These are phyloP conservation scores for Zymoseptoria passerinii DNA, from an alignment of 2,329 filamentous ascomycete genomes.

Conservation along the genomic window DNA sequence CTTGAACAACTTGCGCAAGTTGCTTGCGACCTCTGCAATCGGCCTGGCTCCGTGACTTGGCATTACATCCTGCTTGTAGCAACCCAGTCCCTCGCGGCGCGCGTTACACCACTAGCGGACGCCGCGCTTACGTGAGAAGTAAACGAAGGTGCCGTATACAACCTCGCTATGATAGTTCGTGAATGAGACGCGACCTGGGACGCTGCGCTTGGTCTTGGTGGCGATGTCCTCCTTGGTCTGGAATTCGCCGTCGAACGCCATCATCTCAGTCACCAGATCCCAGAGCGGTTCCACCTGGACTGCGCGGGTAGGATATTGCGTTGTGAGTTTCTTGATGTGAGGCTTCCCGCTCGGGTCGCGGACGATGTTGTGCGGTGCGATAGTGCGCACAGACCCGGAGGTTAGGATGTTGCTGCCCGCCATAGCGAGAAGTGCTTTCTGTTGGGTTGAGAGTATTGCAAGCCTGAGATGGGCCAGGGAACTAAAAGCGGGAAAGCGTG, in stretches of 20 bases:
- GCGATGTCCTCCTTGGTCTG: background rate
- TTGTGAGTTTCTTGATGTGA: background rate
- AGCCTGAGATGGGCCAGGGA: no score
- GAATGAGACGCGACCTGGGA: constrained; percentile 1
- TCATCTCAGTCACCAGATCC: background rate
- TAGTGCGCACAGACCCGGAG: background rate
- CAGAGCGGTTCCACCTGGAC: background rate
- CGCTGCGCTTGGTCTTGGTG: background rate
- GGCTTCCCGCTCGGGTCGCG: background rate
- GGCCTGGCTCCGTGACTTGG: background rate
- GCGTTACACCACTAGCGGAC: background rate
- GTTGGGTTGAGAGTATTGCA: no score
- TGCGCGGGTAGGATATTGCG: background rate
- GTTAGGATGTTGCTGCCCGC: no score
- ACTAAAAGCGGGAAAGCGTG: background rate
- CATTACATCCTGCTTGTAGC: background rate
- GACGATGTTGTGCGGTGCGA: background rate
- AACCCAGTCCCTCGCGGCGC: background rate
- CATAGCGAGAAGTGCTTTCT: no score
- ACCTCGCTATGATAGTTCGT: background rate
- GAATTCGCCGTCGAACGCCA: constrained; percentile 5
- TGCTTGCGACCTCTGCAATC: background rate
- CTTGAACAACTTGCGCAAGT: background rate
- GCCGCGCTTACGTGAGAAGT: background rate
- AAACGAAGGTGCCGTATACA: constrained; percentile 1